phyloP scores from a whole-genome alignment of 2,329 filamentous ascomycete species.

The Cryphonectria radicalis region DNA sequence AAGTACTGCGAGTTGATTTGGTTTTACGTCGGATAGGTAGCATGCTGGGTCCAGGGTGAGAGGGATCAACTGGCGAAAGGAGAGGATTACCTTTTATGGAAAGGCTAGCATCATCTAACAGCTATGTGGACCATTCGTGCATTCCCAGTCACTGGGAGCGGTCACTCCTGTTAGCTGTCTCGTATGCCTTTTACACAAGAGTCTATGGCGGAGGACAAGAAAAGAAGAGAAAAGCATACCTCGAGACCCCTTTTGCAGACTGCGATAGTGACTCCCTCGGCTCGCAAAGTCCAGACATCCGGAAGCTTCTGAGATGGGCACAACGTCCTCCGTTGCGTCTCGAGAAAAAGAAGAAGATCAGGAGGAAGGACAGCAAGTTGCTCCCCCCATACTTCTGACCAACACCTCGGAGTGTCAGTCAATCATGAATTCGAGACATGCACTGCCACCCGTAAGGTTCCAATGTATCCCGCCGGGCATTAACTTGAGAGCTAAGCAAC shows the following conservation, averaged over 20 bases:
- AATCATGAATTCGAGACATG: not conserved
- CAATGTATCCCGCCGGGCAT: not conserved
- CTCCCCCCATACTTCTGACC: not conserved
- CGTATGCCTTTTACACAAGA: too few species aligned
- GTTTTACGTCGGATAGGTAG: not conserved
- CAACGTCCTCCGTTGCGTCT: not conserved
- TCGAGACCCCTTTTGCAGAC: not conserved
- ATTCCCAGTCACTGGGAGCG: too few species aligned
- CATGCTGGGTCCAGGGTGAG: not conserved
- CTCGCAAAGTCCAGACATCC: not conserved
- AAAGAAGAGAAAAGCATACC: too few species aligned
- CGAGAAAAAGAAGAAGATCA: not conserved
- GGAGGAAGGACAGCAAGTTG: not conserved
- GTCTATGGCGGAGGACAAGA: too few species aligned
- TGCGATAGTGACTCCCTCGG: not conserved
- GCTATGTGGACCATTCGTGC: too few species aligned
- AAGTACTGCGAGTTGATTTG: conserved; percentile 1
- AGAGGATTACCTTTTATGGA: too few species aligned
- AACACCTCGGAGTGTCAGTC: not conserved
- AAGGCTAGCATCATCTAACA: not conserved
- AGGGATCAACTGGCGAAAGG: not conserved
- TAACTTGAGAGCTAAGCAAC: not conserved
- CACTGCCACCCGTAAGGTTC: not conserved
- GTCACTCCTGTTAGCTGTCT: too few species aligned
- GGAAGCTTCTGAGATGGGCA: not conserved